Evolutionary conservation across 2,329 filamentous ascomycete genomes (phyloP).

Genomic region (Paracamarosporium sp.): DNA sequence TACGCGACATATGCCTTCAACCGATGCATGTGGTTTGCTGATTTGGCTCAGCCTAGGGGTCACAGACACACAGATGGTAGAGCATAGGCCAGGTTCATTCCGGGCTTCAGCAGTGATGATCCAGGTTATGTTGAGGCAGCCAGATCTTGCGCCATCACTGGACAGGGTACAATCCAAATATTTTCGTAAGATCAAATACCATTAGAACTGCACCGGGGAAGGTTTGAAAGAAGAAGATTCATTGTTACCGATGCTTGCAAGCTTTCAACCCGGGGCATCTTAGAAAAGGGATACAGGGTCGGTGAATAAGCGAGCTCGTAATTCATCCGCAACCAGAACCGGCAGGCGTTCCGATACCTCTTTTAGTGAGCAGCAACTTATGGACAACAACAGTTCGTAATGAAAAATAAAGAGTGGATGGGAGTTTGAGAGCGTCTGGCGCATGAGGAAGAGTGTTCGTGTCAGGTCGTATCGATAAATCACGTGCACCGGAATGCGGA

Average conservation of each 20-base stretch:
- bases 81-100: neutral
- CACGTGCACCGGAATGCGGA: neutral
- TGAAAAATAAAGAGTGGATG: neutral
- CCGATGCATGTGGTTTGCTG: neutral
- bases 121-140: conserved; percentile 4
- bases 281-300: neutral
- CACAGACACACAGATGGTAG: neutral
- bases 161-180: neutral
- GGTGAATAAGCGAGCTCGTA: neutral
- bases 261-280: neutral
- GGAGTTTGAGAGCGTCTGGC: neutral
- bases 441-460: neutral
- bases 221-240: neutral
- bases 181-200: neutral
- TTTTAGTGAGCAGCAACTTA: neutral
- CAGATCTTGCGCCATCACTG: neutral
- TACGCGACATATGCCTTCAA: neutral
- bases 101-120: neutral
- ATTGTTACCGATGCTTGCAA: neutral
- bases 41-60: neutral
- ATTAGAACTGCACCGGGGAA: neutral
- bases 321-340: conserved; percentile 1
- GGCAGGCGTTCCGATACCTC: conserved; percentile 3
- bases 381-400: neutral
- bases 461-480: conserved; percentile 3